Evolutionary conservation across 352 stramenopile species (phyloP).

Genomic region (Proteromonas lacertae): DNA sequence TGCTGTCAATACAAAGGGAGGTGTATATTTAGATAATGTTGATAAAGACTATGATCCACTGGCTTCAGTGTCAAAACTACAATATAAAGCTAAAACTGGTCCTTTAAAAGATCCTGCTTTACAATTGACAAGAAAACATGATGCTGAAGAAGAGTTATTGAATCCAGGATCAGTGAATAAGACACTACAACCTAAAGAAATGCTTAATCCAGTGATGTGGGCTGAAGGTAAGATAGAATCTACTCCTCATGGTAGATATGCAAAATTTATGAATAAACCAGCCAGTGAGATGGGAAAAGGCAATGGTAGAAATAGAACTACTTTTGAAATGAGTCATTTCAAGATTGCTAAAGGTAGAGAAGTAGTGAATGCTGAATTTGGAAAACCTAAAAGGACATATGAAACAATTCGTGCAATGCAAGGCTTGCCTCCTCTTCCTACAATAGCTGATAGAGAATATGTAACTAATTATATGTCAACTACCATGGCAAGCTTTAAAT

Average conservation of each 20-base stretch:
- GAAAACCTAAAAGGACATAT: too few species aligned
- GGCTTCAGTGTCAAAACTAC: constrained; percentile 4
- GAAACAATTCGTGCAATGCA: too few species aligned
- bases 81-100: constrained; percentile 3
- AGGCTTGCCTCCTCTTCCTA: too few species aligned
- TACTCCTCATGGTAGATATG: constrained; percentile 13
- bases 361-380: too few species aligned
- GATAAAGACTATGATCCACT: constrained; percentile 9
- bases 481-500: too few species aligned
- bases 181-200: constrained; percentile 2
- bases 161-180: not conserved
- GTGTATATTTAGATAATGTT: constrained; percentile 13
- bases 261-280: constrained; percentile 10
- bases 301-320: too few species aligned
- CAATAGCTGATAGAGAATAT: too few species aligned
- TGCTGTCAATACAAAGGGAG: constrained; percentile 11
- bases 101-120: constrained; percentile 6
- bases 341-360: too few species aligned
- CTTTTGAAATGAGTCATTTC: too few species aligned
- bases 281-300: too few species aligned
- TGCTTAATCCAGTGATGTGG: constrained; percentile 7
- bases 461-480: too few species aligned
- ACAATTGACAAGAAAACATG: not conserved
- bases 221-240: constrained; percentile 12
- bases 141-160: constrained; percentile 1